A percentile compares a stretch with the other conserved stretches of the same genome.
phyloP scores from a whole-genome alignment of 1,284 basidiomycete species.

The Ganoderma meredithae region DNA sequence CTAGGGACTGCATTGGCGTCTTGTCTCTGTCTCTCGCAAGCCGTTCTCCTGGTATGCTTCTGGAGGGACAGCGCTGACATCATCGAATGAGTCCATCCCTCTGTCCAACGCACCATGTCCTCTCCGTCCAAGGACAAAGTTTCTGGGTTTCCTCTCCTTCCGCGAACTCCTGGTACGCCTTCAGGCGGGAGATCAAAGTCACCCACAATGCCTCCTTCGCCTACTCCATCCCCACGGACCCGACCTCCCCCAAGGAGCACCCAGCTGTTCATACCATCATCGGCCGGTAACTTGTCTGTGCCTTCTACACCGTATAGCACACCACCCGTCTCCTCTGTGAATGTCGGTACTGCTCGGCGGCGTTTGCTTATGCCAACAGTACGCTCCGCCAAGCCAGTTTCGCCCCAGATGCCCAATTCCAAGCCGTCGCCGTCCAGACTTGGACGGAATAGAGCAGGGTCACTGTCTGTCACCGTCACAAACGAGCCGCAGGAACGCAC shows the following conservation, averaged over 20 bases:
- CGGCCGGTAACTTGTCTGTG: conserved; percentile 15
- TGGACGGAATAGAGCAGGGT: conserved; percentile 38
- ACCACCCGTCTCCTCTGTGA: conserved; percentile 31
- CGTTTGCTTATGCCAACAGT: conserved; percentile 42
- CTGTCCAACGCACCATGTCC: conserved; percentile 19
- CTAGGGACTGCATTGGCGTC: not conserved
- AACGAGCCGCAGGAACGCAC: conserved; percentile 33
- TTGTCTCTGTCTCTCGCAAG: not conserved
- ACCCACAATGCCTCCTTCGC: conserved; percentile 24
- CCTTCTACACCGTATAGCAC: conserved; percentile 32
- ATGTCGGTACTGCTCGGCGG: conserved; percentile 15
- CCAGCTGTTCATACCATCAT: conserved; percentile 23
- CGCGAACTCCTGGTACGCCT: conserved; percentile 22
- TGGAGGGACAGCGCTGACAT: conserved; percentile 4
- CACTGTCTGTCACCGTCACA: conserved; percentile 31
- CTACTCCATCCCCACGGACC: conserved; percentile 23
- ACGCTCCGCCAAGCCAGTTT: conserved; percentile 27
- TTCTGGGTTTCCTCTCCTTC: conserved; percentile 14
- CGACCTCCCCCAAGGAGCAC: conserved; percentile 22
- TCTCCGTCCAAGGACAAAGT: conserved; percentile 24
- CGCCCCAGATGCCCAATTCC: conserved; percentile 24
- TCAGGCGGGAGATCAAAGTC: conserved; percentile 24
- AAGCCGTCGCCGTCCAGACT: conserved; percentile 37
- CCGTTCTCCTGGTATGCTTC: not conserved
- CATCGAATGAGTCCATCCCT: conserved; percentile 2